Base-by-base conservation (phyloP, 495 filamentous ascomycete species). In the Amphirosellinia nigrospora region DNA sequence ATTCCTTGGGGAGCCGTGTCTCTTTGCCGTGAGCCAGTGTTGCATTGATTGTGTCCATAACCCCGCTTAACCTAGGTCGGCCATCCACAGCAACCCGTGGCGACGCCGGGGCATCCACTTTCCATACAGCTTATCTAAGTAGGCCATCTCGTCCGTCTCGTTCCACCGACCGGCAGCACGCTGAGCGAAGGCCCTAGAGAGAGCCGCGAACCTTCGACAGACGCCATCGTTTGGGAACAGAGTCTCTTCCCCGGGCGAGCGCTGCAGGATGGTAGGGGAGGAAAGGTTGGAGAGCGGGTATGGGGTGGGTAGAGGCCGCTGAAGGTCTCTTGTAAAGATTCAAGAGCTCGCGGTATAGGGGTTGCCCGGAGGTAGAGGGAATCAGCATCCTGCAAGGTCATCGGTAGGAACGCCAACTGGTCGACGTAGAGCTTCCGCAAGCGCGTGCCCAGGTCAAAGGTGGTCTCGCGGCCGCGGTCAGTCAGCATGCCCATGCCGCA, bases 11-110 rank as follows among this genome's bases (percentile, higher is more conserved):
- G 8, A 99, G 85, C 53, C 83, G 85, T 0, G 93, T 97, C 16
- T 85, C 85, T 0, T 91, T 87, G 0, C 94, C 95, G 80, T 99
- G 96, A 4, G 94, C 95, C 16, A 92, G 83, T 1, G 92, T 96
- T 28, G 92, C 86, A 78, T 98, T 98, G 71, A 98, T 87, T 11
- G 94, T 96, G 75, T 99, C 96, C 90, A 94, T 94, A 66, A 99
- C 92, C 36, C 96, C 96, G 7, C 89, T 93, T 11, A 99, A 84
- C 58, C 93, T 85, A 0, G 96, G 96, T 68, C 92, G 90, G 2
- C 88, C 89, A 80, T 98, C 94, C 1, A 98, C 93, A 34, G 90
- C 90, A 32, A 98, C 90, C 36, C 83, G 84, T 38, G 85, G 84
- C 10, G 86, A 86, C 19, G 79, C 81, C n/a, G 87, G 82, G 92